phyloP scores from a whole-genome alignment of 768 basidiomycete species.

The Astraeus odoratus region DNA sequence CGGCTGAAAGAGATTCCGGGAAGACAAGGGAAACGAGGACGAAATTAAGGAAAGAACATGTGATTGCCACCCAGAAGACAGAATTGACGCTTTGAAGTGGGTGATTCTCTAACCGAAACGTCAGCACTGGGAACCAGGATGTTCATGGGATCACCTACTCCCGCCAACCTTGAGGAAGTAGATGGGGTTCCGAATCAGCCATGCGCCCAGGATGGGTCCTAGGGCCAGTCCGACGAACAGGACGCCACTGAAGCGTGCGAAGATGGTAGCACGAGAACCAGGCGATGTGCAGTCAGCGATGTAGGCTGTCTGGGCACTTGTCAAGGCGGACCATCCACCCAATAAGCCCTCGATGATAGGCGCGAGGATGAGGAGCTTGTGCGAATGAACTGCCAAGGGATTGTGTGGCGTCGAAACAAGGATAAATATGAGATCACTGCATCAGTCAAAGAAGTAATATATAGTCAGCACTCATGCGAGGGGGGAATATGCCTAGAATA shows the following conservation, averaged over 20 bases:
- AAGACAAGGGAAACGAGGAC: conserved; percentile 56
- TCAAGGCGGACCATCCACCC: conserved; percentile 69
- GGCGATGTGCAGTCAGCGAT: conserved; percentile 77
- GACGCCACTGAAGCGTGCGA: conserved; percentile 65
- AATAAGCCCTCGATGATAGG: conserved; percentile 75
- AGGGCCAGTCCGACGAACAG: conserved; percentile 70
- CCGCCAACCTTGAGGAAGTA: conserved; percentile 22
- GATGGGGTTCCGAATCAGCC: conserved; percentile 41
- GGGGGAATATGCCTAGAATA: conserved; percentile 16
- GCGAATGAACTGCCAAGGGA: conserved; percentile 55
- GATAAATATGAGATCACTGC: conserved; percentile 72
- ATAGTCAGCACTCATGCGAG: neutral
- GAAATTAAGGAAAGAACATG: conserved; percentile 40
- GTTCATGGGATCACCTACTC: conserved; percentile 8
- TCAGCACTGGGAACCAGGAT: conserved; percentile 7
- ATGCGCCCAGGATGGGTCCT: conserved; percentile 66
- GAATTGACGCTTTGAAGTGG: conserved; percentile 35
- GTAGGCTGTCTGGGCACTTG: conserved; percentile 58
- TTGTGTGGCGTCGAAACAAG: conserved; percentile 66
- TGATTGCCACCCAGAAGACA: conserved; percentile 49
- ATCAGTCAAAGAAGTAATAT: conserved; percentile 9
- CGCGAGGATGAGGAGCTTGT: conserved; percentile 68
- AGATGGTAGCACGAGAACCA: conserved; percentile 68
- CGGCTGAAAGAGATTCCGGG: conserved; percentile 46
- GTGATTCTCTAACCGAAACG: conserved; percentile 17